Base-by-base conservation (phyloP, 2,329 filamentous ascomycete genomes). In the Cytospora chrysosperma region DNA sequence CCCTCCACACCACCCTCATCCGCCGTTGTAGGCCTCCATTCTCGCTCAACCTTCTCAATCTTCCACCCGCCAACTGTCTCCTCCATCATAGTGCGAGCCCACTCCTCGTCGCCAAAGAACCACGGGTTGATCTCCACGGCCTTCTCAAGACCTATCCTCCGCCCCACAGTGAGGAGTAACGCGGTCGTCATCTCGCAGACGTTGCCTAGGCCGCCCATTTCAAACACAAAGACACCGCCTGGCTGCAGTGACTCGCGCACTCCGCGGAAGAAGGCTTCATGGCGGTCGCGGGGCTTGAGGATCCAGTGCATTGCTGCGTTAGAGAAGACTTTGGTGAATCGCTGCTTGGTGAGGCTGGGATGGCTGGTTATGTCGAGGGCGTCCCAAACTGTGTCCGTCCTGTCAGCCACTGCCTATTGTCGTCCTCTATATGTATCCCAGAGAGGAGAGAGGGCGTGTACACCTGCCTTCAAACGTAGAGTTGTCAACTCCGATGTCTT, bases 141-240 rank as follows among this genome's bases (percentile, higher is more conserved):
- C 12, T 75, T 74, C n/a, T 76, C 69, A 1, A 88, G 67, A 0
- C 83, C 77, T 0, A 86, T 71, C 1, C 84, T 81, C 1, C 81
- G 78, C 19, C 79, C 73, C 1, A 89, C 76, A 1, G 82, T 82
- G 19, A 79, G 76, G 4, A 87, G 74, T 9, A 90, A 75, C 2
- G 85, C 85, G 0, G 83, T 78, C 30, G 84, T 80, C 68, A 89
- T 82, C 73, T 91, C 88, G 1, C 79, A 76, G 1, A 89, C 81
- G 73, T 91, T 91, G 24, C 89, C 89, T 56, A 87, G 81, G 0
- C 88, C 88, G 59, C 89, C 88, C 85, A 88, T 88, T 73, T 92
- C 89, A 69, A 91, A 90, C 12, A 83, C 81, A 64, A 91, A 87
- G 0, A 69, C 70, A 1, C 86, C 88, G 13, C 80, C 81, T 0